A percentile compares a stretch with the other conserved stretches of the same genome.
Evolutionary conservation across 805 yeast species (phyloP).

Genomic region (Candida broadrunensis): DNA sequence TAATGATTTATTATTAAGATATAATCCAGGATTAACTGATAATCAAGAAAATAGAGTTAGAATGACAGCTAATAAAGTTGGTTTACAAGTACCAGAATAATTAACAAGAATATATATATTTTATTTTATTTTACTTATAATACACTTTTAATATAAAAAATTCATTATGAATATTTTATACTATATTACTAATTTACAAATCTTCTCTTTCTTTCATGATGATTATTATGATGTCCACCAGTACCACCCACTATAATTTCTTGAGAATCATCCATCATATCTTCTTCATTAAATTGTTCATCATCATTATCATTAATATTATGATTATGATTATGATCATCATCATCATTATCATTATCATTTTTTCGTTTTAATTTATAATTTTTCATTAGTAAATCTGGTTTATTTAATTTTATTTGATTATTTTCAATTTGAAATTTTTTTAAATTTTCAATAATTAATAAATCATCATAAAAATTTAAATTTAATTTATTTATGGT

Average conservation of each 20-base stretch:
- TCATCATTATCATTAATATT: neutral
- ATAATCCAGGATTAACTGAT: conserved; percentile 80
- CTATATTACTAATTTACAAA: conserved; percentile 5
- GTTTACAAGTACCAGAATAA: conserved; percentile 49
- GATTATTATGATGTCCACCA: neutral
- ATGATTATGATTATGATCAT: neutral
- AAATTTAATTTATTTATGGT: conserved; percentile 19
- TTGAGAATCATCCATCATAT: conserved; percentile 5
- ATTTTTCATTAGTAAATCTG: conserved; percentile 23
- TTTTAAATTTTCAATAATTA: conserved; percentile 37
- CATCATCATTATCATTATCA: conserved; percentile 21
- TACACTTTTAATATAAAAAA: too few species aligned
- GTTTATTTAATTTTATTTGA: conserved; percentile 24
- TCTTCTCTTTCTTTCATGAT: conserved; percentile 15
- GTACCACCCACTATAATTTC: conserved; percentile 13
- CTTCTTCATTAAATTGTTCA: conserved; percentile 2
- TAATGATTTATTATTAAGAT: conserved; percentile 75
- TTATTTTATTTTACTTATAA: too few species aligned
- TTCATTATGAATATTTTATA: too few species aligned
- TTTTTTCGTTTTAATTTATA: conserved; percentile 26
- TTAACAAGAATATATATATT: too few species aligned
- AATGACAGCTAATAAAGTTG: conserved; percentile 85
- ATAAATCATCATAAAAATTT: conserved; percentile 37
- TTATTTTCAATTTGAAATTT: conserved; percentile 34
- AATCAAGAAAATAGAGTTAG: conserved; percentile 75